Evolutionary conservation across 2,329 filamentous ascomycete genomes (phyloP).

Genomic region (Remersonia thermophila): DNA sequence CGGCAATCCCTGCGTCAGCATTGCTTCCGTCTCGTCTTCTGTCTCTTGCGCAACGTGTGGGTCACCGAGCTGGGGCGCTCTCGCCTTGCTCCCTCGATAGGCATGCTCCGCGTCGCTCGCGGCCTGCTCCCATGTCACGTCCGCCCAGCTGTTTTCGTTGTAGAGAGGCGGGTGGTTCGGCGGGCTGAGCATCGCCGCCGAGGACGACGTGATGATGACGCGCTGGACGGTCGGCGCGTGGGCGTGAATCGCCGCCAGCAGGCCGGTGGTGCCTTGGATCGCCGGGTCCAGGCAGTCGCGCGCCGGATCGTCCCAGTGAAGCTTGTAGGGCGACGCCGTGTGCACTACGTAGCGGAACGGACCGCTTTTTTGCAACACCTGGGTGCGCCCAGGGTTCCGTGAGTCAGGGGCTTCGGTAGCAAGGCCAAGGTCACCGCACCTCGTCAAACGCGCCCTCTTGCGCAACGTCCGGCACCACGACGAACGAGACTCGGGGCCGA

Average conservation of each 20-base stretch:
- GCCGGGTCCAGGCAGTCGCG: slow-evolving; percentile 42
- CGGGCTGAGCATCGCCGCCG: slow-evolving; percentile 31
- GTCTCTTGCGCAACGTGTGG: not conserved
- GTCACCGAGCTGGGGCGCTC: not conserved
- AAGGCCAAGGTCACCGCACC: slow-evolving; percentile 17
- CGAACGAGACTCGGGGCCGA: slow-evolving; percentile 29
- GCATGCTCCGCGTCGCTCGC: slow-evolving; percentile 21
- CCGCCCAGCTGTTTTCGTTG: slow-evolving; percentile 28
- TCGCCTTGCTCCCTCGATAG: slow-evolving; percentile 34
- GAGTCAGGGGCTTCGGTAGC: not conserved
- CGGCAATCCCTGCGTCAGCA: too few species aligned
- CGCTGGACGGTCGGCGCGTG: slow-evolving; percentile 43
- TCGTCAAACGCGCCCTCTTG: slow-evolving; percentile 56
- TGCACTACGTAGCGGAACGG: slow-evolving; percentile 64
- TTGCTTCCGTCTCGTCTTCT: not conserved
- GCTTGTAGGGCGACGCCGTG: slow-evolving; percentile 63
- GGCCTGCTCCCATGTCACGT: slow-evolving; percentile 24
- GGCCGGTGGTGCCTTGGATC: slow-evolving; percentile 37
- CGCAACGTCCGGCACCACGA: slow-evolving; percentile 61
- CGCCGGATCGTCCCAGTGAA: slow-evolving; percentile 41
- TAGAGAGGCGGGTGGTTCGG: slow-evolving; percentile 26
- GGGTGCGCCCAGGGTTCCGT: too few species aligned
- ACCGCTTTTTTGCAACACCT: slow-evolving; percentile 28
- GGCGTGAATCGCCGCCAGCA: slow-evolving; percentile 35
- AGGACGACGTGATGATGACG: slow-evolving; percentile 43